Percentiles rank a stretch among this genome's conserved stretches.
Conservation (phyloP, 208 protist species). For the Strigomonas culicis region DNA sequence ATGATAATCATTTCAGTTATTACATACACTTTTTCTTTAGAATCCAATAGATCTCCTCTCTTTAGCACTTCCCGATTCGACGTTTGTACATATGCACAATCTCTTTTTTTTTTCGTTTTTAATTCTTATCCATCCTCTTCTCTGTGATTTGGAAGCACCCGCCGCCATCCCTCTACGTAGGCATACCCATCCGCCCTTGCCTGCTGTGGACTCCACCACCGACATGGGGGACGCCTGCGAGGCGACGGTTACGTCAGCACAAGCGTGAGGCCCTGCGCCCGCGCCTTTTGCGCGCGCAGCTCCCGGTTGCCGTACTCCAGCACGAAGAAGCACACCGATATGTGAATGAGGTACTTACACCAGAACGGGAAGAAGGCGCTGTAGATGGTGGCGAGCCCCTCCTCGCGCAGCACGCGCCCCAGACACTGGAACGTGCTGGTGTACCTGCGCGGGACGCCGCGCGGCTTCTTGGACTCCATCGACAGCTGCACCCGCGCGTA, state of each 20-base stretch:
- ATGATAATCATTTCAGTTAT: too few species aligned
- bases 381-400: constrained; percentile 81
- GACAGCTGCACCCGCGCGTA: constrained; percentile 86
- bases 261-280: not conserved
- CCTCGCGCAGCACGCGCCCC: constrained; percentile 57
- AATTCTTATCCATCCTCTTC: too few species aligned
- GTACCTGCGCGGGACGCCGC: constrained; percentile 59
- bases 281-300: not conserved
- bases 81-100: too few species aligned
- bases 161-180: too few species aligned
- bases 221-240: too few species aligned
- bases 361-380: constrained; percentile 89
- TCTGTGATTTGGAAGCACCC: too few species aligned
- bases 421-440: constrained; percentile 79
- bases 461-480: constrained; percentile 54
- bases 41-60: too few species aligned
- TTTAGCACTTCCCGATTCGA: too few species aligned
- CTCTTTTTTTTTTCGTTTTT: too few species aligned
- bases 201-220: too few species aligned
- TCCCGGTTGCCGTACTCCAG: constrained; percentile 60
- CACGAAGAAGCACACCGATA: constrained; percentile 82
- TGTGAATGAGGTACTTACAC: constrained; percentile 79
- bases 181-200: too few species aligned
- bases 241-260: not conserved
- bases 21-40: too few species aligned